Conservation (phyloP, 192 early-diverging fungal genomes). For the Kappamyces sp. region DNA sequence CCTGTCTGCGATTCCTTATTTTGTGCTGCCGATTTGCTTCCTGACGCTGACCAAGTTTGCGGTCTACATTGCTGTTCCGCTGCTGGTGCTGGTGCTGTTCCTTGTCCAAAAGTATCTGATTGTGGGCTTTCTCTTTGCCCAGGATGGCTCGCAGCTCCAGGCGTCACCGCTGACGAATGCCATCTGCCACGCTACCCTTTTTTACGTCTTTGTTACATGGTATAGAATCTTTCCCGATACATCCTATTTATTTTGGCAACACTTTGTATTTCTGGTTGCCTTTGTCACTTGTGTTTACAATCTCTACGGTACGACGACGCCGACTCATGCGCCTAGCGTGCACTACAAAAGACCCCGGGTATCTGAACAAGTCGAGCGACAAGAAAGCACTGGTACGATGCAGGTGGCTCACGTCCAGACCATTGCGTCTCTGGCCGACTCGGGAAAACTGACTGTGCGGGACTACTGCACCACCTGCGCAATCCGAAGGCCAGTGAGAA, state of each 20-base stretch:
- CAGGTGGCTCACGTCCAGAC: slow-evolving; percentile 22
- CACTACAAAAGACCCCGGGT: slow-evolving; percentile 73
- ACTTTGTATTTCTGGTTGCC: slow-evolving; percentile 61
- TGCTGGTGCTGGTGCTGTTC: slow-evolving; percentile 44
- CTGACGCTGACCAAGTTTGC: slow-evolving; percentile 55
- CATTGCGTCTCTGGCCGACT: slow-evolving; percentile 62
- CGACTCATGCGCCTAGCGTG: slow-evolving; percentile 20
- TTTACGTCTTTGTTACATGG: slow-evolving; percentile 69
- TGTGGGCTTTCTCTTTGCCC: slow-evolving; percentile 51
- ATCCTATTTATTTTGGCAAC: slow-evolving; percentile 42
- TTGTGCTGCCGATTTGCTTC: slow-evolving; percentile 54
- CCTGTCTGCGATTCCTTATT: slow-evolving; percentile 47
- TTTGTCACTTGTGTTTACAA: slow-evolving; percentile 61
- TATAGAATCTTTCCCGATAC: slow-evolving; percentile 62
- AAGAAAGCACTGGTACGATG: slow-evolving; percentile 20
- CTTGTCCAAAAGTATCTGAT: slow-evolving; percentile 53
- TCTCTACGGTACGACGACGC: slow-evolving; percentile 51
- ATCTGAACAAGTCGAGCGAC: slow-evolving; percentile 49
- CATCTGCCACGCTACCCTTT: slow-evolving; percentile 81
- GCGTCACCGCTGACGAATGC: slow-evolving; percentile 77
- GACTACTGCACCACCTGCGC: slow-evolving; percentile 85
- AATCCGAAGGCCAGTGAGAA: slow-evolving; percentile 77
- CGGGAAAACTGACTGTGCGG: slow-evolving; percentile 62
- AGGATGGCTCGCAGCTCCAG: slow-evolving; percentile 36
- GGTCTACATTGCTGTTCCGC: slow-evolving; percentile 72